Base-by-base conservation (phyloP, 345 rosid genomes). In the rapeseed (Brassica napus) region DNA sequence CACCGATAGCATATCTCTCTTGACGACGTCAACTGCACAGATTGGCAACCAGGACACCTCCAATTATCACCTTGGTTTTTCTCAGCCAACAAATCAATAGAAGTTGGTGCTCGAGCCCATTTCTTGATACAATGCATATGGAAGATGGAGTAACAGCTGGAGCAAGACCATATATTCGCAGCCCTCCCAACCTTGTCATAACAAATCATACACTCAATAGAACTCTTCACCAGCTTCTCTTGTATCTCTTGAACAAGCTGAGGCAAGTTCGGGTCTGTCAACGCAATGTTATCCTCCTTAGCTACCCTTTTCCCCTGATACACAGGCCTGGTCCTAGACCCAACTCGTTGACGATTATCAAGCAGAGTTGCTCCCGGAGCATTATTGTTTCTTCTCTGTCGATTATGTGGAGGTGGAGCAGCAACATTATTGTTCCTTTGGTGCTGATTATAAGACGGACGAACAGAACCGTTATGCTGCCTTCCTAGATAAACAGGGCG, bases 31-130 rank as follows among this genome's bases (percentile, higher is more conserved):
- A 91, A 88, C 86, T 91, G 97, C 62, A 93, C 99, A 49, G 85
- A 88, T 74, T 95, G 99, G 82, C 99, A 95, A 34, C 99, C 99
- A 0, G 98, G 99, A 74, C 98, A 95, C 55, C 99, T 86, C 99
- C 99, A 95, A 76, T 95, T 91, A 81, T 83, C 88, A 47, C 97
- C 99, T 54, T 90, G 95, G 75, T 85, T 88, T 86, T 86, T 93
- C 87, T 91, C 97, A 0, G 93, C 92, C 26, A 83, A 70, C 69
- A 91, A 74, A 83, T 95, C 99, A 59, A 89, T 69, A 3, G 98
- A 93, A 12, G 99, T 90, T 16, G 99, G 98, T 30, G 97, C 92
- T 66, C 92, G 90, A 16, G 97, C 98, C 99, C 97, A 95, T 74
- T 83, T 95, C 92, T 89, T 95, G 70, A 91, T 91, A 83, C 99